Base-by-base conservation (phyloP, 352 stramenopile species). In the Aphanomyces stellatus region DNA sequence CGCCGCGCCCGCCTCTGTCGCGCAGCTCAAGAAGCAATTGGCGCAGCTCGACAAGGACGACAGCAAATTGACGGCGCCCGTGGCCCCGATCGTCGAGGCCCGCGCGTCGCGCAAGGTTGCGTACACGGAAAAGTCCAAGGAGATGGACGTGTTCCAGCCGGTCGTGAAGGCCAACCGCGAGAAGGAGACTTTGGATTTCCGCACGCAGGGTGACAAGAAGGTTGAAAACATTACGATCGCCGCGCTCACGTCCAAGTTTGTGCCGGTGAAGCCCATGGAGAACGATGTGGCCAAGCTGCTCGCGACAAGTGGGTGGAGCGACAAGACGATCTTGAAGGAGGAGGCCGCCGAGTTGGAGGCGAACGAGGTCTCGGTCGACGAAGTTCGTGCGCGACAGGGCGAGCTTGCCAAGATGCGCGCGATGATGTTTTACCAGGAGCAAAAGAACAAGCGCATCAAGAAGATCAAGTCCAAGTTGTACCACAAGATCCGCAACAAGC, bases 401-500 rank as follows among this genome's bases (percentile, higher is more conserved):
- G 93, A 99, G 72, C 76, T 99, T 30, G 82, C 95, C 1, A 98
- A 98, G 74, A 92, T 99, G 76, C 87, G 96, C 43, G 87, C 95
- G 59, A 79, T 99, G 43, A 87, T 99, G 72, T 99, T 99, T 69
- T 99, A 99, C 76, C 91, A 99, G 48, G 96, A 99, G 77, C 91
- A 98, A 76, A 99, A 99, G 74, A 76, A 90, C 53, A 91, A 97
- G 71, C 94, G 97, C 33, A 95, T 99, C 30, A 99, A 99, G 80
- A 99, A 99, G 79, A 99, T 99, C 74, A 99, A 99, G 79, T 98
- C 91, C 34, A 99, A 99, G 72, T 92, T 98, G 33, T 99, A 98
- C 82, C 90, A 97, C 71, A 97, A 98, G 73, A 99, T 99, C 71
- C 85, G 93, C 53, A 99, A 99, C 75, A 88, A 90, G 57, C 86